Percentiles rank a stretch among this genome's conserved stretches.
phyloP scores from a whole-genome alignment of 2,329 filamentous ascomycete genomes.

The Orbilia ellipsospora region DNA sequence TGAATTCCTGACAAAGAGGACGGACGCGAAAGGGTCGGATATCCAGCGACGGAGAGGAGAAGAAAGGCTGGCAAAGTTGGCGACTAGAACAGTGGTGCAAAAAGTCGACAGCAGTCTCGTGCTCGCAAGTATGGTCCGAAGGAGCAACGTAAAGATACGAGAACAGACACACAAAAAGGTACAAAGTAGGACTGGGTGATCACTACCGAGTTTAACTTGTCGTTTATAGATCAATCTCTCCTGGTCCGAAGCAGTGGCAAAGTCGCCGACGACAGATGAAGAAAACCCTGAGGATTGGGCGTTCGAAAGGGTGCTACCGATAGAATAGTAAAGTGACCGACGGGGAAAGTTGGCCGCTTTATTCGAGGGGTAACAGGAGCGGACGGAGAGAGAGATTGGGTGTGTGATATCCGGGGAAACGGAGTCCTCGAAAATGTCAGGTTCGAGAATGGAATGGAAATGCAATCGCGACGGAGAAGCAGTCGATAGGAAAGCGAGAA shows the following conservation, averaged over 20 bases:
- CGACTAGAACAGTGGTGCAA: too few species aligned
- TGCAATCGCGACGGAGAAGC: conserved; percentile 18
- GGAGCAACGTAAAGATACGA: not conserved
- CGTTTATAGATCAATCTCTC: not conserved
- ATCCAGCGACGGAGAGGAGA: conserved; percentile 15
- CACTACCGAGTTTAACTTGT: conserved; percentile 27
- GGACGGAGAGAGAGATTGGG: not conserved
- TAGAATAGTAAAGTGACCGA: conserved; percentile 9
- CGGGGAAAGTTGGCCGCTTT: conserved; percentile 17
- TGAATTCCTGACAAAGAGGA: conserved; percentile 18
- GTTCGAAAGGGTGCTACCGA: conserved; percentile 3
- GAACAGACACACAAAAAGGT: conserved; percentile 15
- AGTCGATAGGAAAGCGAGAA: not conserved
- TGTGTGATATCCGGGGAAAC: conserved; percentile 47
- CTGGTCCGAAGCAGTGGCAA: conserved; percentile 9
- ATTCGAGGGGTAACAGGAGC: not conserved
- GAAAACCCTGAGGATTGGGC: too few species aligned
- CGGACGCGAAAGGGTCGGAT: conserved; percentile 30
- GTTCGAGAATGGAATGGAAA: conserved; percentile 19
- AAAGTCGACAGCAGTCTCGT: conserved; percentile 18
- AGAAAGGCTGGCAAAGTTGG: conserved; percentile 8
- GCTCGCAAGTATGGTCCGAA: conserved; percentile 7
- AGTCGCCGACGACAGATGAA: conserved; percentile 5
- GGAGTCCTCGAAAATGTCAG: conserved; percentile 12
- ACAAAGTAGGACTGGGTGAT: conserved; percentile 12